Percentiles rank a stretch among this genome's conserved stretches.
phyloP scores from a whole-genome alignment of 1,284 basidiomycete species.

The Ganoderma sinense region DNA sequence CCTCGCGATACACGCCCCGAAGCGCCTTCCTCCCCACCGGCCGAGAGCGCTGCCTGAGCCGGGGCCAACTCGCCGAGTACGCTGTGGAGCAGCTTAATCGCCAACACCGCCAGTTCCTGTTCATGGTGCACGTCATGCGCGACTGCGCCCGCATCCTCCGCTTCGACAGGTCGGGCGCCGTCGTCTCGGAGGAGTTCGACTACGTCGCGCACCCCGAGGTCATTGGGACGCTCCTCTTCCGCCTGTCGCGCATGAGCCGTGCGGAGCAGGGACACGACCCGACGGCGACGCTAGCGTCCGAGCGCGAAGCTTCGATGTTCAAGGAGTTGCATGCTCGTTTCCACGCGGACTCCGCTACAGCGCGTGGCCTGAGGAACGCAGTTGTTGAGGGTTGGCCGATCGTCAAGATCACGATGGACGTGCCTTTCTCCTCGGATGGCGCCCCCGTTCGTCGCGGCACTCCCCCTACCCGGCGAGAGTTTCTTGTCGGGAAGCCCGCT shows the following conservation, averaged over 20 bases:
- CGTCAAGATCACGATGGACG: not conserved
- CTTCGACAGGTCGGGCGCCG: slow-evolving; percentile 3
- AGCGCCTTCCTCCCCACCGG: slow-evolving; percentile 1
- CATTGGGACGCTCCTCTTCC: not conserved
- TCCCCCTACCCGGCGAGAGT: not conserved
- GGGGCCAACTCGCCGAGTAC: slow-evolving; percentile 6
- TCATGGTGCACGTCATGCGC: not conserved
- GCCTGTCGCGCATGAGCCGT: not conserved
- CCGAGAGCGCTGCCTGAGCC: not conserved
- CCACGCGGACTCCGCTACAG: not conserved
- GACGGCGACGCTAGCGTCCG: not conserved
- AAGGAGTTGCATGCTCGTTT: not conserved
- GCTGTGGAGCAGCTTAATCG: not conserved
- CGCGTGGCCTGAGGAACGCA: not conserved
- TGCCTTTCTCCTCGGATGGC: not conserved
- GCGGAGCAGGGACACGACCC: slow-evolving; percentile 5
- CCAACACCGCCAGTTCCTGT: slow-evolving; percentile 12
- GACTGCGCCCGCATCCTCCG: slow-evolving; percentile 1
- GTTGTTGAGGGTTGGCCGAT: not conserved
- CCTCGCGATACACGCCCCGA: not conserved
- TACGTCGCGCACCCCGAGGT: not conserved
- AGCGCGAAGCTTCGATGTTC: not conserved
- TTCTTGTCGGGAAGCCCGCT: slow-evolving; percentile 7
- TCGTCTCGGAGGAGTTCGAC: slow-evolving; percentile 12
- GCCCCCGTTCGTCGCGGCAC: not conserved